These are phyloP conservation scores for Colletotrichum karsti DNA, from an alignment of 2,329 filamentous ascomycete species.

Conservation along the genomic window DNA sequence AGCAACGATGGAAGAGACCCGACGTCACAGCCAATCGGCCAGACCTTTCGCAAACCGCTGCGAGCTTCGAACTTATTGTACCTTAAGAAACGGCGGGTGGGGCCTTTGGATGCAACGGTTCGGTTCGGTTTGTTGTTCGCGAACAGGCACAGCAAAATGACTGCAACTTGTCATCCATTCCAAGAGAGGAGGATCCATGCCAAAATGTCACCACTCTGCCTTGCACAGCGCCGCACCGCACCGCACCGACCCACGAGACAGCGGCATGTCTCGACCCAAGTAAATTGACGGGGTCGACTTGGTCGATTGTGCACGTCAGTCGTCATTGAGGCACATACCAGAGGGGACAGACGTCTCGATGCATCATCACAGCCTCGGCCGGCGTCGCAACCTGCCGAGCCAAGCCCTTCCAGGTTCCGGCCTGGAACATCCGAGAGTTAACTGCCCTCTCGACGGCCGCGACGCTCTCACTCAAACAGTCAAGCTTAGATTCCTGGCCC, in stretches of 20 bases:
- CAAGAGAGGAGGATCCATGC: constrained; percentile 17
- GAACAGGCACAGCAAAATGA: neutral
- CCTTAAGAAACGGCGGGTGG: neutral
- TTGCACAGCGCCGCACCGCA: neutral
- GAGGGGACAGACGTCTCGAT: neutral
- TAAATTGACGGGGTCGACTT: neutral
- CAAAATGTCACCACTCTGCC: neutral
- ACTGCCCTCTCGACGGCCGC: neutral
- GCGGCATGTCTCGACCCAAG: neutral
- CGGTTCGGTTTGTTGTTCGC: neutral
- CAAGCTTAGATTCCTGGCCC: constrained; percentile 13
- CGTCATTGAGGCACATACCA: neutral
- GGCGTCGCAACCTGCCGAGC: constrained; percentile 1
- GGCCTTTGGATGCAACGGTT: neutral
- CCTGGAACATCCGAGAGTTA: constrained; percentile 14
- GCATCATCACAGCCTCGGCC: neutral
- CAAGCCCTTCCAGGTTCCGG: constrained; percentile 9
- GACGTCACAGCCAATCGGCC: constrained; percentile 20
- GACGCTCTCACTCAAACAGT: neutral
- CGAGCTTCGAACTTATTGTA: too few relatives aligned
- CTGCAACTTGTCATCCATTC: constrained; percentile 14
- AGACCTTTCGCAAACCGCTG: neutral
- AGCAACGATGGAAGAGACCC: too few relatives aligned
- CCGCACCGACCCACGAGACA: neutral
- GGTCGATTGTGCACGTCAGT: neutral